Conservation (phyloP, 495 filamentous ascomycete species). For the Penicillium manginii region DNA sequence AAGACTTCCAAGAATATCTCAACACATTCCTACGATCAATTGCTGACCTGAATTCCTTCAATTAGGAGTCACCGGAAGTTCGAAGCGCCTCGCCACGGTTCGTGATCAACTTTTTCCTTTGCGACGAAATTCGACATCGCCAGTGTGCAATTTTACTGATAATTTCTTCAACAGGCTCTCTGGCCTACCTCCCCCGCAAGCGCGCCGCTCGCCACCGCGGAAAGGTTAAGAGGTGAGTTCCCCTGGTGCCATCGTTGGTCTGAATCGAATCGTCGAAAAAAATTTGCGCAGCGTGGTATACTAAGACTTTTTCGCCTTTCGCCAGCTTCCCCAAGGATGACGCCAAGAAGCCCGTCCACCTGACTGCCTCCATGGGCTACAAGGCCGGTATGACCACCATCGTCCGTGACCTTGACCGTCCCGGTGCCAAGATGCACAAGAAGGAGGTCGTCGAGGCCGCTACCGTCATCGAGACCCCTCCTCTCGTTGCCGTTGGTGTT, state of each 20-base stretch:
- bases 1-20: constrained; percentile 2
- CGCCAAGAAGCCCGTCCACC: constrained; percentile 98
- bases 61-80: constrained; percentile 75
- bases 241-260: background rate
- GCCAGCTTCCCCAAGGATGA: constrained; percentile 99
- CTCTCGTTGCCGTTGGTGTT: constrained; percentile 98
- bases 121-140: constrained; percentile 31
- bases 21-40: constrained; percentile 25
- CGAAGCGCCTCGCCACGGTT: constrained; percentile 95
- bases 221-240: constrained; percentile 93
- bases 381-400: constrained; percentile 99
- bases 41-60: constrained; percentile 36
- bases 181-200: constrained; percentile 98
- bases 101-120: constrained; percentile 39
- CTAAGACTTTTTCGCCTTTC: constrained; percentile 37
- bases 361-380: constrained; percentile 98
- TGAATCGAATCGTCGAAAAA: constrained; percentile 10
- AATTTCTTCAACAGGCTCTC: constrained; percentile 56
- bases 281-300: constrained; percentile 28
- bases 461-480: constrained; percentile 99
- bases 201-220: constrained; percentile 93
- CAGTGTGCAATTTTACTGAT: constrained; percentile 43
- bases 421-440: constrained; percentile 99
- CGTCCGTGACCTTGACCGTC: constrained; percentile 99
- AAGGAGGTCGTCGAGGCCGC: constrained; percentile 99